Evolutionary conservation across 768 basidiomycete species (phyloP).

Genomic region (Collybiopsis confluens): DNA sequence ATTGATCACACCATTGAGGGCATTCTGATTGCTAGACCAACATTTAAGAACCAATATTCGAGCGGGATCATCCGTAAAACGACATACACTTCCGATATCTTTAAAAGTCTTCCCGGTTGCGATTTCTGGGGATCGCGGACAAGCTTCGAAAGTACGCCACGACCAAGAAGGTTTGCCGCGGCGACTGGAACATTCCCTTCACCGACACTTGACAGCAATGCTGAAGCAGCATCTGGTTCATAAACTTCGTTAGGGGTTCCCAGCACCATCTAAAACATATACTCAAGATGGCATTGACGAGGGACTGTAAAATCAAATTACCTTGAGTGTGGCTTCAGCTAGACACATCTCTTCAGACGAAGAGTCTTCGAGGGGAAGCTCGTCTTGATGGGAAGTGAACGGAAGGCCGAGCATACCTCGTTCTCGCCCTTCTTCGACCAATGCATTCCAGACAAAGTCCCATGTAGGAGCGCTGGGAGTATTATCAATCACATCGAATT

Average conservation of each 20-base stretch:
- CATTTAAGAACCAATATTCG: no score
- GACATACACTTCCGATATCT: constrained; percentile 67
- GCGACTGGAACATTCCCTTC: constrained; percentile 53
- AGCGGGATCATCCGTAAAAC: no score
- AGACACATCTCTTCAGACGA: constrained; percentile 38
- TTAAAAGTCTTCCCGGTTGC: constrained; percentile 69
- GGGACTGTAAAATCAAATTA: constrained; percentile 16
- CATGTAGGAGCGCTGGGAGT: constrained; percentile 39
- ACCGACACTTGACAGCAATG: constrained; percentile 53
- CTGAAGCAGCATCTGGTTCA: constrained; percentile 52
- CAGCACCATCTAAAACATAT: constrained; percentile 62
- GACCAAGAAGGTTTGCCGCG: constrained; percentile 54
- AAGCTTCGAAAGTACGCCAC: constrained; percentile 63
- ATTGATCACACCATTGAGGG: constrained; percentile 59
- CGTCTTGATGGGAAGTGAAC: constrained; percentile 42
- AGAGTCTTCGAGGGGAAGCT: constrained; percentile 21
- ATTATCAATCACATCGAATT: constrained; percentile 51
- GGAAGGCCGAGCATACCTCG: constrained; percentile 57
- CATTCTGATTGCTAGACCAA: constrained; percentile 62
- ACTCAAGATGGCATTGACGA: not conserved
- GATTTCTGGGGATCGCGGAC: constrained; percentile 58
- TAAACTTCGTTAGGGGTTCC: constrained; percentile 71
- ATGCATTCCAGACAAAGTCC: constrained; percentile 73
- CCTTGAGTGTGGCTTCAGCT: constrained; percentile 74
- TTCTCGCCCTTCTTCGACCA: constrained; percentile 74